Base-by-base conservation (phyloP, 2,329 filamentous ascomycete species). In the Furcasterigmium sp. region DNA sequence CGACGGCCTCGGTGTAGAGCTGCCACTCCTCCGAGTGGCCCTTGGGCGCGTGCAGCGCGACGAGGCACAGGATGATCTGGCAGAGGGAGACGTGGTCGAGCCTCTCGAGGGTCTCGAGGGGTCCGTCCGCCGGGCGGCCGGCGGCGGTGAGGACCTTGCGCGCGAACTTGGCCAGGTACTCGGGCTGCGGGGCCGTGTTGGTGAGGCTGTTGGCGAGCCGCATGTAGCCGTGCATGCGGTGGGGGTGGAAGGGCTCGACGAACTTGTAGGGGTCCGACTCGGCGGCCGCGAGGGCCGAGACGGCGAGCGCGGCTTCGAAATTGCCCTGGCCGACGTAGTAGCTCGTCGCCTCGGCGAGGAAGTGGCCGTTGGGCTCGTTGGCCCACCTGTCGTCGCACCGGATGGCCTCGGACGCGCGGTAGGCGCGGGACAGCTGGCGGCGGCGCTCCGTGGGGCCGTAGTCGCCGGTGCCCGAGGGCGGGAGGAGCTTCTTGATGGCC, bases 21-120 rank as follows among this genome's bases (percentile, higher is more conserved):
- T 64, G 64, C 69, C 74, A 78, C 7, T 69, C 67, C 7, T 64
- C 58, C 6, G 65, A 64, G 47, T 73, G 68, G 5, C 63, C 69
- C 21, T 57, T 50, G 0, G 67, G 66, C 2, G 62, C 67, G 37
- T 69, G 65, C 23, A 64, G 58, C 17, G 70, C 49, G 11, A 74
- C 63, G 51, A 82, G 64, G 29, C 69, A 60, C 42, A 80, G 60
- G 13, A 81, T 54, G 43, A 71, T 70, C 51, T 81, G 75, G 47
- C 72, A 74, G 39, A 79, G 59, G 9, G 70, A 73, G 3, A 76
- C 66, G 47, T 75, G 74, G 44, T 80, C 76, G 9, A 74, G 67
- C 14, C 65, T 62, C 4, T 56, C 54, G 15, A 79, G 51, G 0
- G 55, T 46, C 17, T 65, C 51, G 1, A 47, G 13, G 2, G 59